These are phyloP conservation scores for Phytophthora quininea DNA, from an alignment of 352 stramenopile genomes.

Conservation along the genomic window DNA sequence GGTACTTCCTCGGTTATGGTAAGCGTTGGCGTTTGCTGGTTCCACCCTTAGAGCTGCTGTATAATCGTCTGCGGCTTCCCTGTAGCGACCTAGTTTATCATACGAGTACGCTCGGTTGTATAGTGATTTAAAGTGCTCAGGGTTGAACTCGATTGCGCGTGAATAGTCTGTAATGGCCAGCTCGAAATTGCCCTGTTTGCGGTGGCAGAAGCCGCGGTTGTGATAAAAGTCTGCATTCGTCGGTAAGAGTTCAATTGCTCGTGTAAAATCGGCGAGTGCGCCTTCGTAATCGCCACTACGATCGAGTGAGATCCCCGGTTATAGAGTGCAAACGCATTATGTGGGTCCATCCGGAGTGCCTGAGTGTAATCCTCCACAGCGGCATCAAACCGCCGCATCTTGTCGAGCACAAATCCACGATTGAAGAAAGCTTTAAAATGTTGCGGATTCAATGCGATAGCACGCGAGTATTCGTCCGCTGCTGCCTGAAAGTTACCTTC, in stretches of 20 bases:
- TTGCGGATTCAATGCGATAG: conserved; percentile 67
- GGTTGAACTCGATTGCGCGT: conserved; percentile 67
- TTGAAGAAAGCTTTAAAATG: conserved; percentile 93
- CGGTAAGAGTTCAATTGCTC: conserved; percentile 77
- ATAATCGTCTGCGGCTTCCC: conserved; percentile 80
- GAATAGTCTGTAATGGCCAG: conserved; percentile 83
- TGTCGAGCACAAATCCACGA: conserved; percentile 87
- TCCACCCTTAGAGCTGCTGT: conserved; percentile 69
- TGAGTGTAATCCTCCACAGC: conserved; percentile 83
- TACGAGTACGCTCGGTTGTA: conserved; percentile 90
- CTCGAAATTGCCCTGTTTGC: conserved; percentile 82
- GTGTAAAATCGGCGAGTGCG: conserved; percentile 84
- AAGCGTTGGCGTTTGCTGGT: conserved; percentile 79
- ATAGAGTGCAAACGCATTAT: conserved; percentile 82
- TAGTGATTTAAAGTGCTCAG: conserved; percentile 87
- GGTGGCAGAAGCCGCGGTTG: conserved; percentile 85
- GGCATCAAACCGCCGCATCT: conserved; percentile 73
- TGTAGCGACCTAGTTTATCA: conserved; percentile 78
- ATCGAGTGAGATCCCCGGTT: conserved; percentile 88
- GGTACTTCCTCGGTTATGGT: conserved; percentile 85
- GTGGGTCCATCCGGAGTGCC: conserved; percentile 67
- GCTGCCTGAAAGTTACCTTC: conserved; percentile 83
- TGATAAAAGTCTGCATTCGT: conserved; percentile 85
- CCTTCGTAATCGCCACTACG: conserved; percentile 82
- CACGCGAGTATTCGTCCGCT: conserved; percentile 78